Percentiles rank a stretch among this genome's conserved stretches.
Evolutionary conservation across 305 asterid genomes (phyloP).

Genomic region (Solanum aculeatissimum): DNA sequence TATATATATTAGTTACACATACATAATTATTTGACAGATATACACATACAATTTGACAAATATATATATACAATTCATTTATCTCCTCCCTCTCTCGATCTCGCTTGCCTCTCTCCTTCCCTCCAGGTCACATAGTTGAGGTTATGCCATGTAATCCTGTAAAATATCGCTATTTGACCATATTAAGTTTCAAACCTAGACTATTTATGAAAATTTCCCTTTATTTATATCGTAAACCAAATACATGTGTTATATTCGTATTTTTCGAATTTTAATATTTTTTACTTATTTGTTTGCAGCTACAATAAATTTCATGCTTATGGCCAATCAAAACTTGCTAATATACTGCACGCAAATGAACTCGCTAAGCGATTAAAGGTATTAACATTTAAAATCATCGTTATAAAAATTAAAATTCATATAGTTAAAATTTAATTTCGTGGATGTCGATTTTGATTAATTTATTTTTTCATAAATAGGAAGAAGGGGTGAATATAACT

Average conservation of each 20-base stretch:
- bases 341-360: conserved; percentile 65
- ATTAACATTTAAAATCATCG: background rate
- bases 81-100: no score
- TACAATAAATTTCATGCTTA: conserved; percentile 38
- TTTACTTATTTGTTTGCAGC: conserved; percentile 20
- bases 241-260: background rate
- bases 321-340: conserved; percentile 88
- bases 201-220: no score
- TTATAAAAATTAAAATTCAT: background rate
- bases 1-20: no score
- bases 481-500: conserved; percentile 72
- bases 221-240: background rate
- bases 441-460: background rate
- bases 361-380: conserved; percentile 68
- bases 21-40: no score
- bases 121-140: no score
- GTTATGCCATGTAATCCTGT: no score
- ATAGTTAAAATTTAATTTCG: background rate
- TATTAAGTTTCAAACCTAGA: no score
- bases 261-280: background rate
- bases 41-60: no score
- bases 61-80: no score
- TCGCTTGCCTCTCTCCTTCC: no score
- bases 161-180: no score
- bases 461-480: conserved; percentile 27